These are phyloP conservation scores for Verticillium isaacii DNA, from an alignment of 2,329 filamentous ascomycete species.

Conservation along the genomic window DNA sequence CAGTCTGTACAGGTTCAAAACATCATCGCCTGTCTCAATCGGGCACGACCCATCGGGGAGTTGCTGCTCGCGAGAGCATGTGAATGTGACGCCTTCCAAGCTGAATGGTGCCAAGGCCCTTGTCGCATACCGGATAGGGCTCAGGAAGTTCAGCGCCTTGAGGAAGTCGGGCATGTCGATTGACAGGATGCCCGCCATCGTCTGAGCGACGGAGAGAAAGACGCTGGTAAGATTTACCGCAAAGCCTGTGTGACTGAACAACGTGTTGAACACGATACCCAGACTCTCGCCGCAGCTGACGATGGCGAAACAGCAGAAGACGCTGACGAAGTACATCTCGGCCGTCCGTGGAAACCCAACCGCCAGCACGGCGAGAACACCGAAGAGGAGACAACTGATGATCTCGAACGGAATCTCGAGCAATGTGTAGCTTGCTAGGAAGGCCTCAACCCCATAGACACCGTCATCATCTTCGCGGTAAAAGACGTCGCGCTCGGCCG, in stretches of 20 bases:
- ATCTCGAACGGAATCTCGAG: conserved; percentile 71
- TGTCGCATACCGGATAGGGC: conserved; percentile 65
- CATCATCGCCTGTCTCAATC: conserved; percentile 61
- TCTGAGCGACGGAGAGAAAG: conserved; percentile 64
- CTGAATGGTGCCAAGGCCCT: conserved; percentile 64
- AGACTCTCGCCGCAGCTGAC: conserved; percentile 71
- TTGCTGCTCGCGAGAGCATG: conserved; percentile 56
- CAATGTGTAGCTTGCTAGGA: conserved; percentile 64
- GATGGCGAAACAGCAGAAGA: conserved; percentile 68
- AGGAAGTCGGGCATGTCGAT: conserved; percentile 65
- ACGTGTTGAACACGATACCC: conserved; percentile 76
- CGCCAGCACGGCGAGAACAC: conserved; percentile 58
- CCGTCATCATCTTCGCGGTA: conserved; percentile 72
- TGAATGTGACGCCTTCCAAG: conserved; percentile 55
- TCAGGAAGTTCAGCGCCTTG: conserved; percentile 65
- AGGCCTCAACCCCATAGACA: conserved; percentile 66
- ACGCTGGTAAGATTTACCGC: conserved; percentile 69
- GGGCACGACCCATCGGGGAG: conserved; percentile 58
- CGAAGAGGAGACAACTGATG: conserved; percentile 59
- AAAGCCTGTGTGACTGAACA: conserved; percentile 71
- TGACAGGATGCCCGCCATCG: conserved; percentile 67
- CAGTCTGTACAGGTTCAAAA: conserved; percentile 62
- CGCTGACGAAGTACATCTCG: conserved; percentile 61
- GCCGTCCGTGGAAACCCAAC: conserved; percentile 59
- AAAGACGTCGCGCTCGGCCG: conserved; percentile 68